Evolutionary conservation across 495 filamentous ascomycete species (phyloP), one percentile per base, ranked within the genome.

Genomic region (Penicillium canescens): DNA sequence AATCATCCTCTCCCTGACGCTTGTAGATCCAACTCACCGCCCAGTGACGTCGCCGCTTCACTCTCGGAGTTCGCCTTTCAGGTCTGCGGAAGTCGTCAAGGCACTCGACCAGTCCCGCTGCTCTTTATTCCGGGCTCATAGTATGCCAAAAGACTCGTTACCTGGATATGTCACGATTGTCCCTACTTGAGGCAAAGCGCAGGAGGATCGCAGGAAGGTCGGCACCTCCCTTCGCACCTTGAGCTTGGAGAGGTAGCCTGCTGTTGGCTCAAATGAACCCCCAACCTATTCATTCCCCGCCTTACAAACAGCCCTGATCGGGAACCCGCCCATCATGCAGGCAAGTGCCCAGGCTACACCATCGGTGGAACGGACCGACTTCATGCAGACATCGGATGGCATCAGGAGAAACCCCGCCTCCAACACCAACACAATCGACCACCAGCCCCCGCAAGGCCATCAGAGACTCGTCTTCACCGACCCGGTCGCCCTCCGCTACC

Each of bases 401-500:
- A 46, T 61, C 50, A 65, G 55, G 54, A 61, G 62, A 50, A 68
- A 48, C 52, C 58, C 66, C 50, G 49, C 59, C 14, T 57, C 64
- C 34, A 46, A 57, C 37, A 38, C 51, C 5, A 62, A 56, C 42
- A 55, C 50, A 5, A 42, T 36, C 34, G 65, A 73, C 3, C 61
- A 55, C 26, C 41, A 60, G 13, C 38, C 59, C 18, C 50, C 42
- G 11, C 70, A 58, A 11, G 66, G 63, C 12, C 79, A 78, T 48
- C 78, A 77, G 52, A 79, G 76, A 53, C 75, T 90, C 28, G 84
- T 89, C 18, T 85, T 92, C 57, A 82, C 87, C 18, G 88, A 92
- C 65, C 84, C 86, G 13, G 80, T 90, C 37, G 88, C 88, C 37
- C 84, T 91, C 59, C 82, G 88, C 58, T 98, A 95, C 62, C 82